phyloP scores from a whole-genome alignment of 345 rosid species.

The Populus pruinosa region DNA sequence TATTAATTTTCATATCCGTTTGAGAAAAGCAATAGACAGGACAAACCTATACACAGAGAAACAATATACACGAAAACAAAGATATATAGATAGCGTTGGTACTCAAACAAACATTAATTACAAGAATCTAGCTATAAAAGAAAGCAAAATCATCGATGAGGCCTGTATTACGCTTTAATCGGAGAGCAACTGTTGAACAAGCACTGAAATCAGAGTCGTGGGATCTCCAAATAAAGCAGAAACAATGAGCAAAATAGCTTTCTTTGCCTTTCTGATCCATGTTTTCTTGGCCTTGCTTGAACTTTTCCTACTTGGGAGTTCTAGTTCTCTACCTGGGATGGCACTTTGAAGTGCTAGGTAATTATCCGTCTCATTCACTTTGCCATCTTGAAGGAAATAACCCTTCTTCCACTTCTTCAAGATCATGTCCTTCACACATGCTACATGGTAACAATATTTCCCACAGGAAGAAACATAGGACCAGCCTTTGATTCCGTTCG shows the following conservation, averaged over 20 bases:
- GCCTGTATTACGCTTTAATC: neutral
- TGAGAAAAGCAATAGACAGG: too few relatives aligned
- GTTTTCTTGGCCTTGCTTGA: neutral
- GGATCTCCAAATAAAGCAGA: constrained; percentile 11
- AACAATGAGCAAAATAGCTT: neutral
- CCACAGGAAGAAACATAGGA: constrained; percentile 2
- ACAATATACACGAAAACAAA: too few relatives aligned
- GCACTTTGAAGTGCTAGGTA: neutral
- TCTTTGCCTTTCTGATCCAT: neutral
- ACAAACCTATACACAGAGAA: too few relatives aligned
- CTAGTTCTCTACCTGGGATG: neutral
- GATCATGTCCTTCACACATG: neutral
- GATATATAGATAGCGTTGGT: too few relatives aligned
- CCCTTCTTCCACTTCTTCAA: neutral
- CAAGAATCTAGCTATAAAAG: neutral
- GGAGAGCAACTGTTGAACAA: neutral
- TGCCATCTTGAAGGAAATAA: neutral
- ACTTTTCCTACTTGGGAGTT: neutral
- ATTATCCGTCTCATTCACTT: neutral
- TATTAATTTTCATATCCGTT: too few relatives aligned
- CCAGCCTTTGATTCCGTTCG: constrained; percentile 4
- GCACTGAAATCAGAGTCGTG: neutral
- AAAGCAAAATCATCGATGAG: neutral
- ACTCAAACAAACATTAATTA: neutral
- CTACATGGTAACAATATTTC: constrained; percentile 1